A percentile compares a stretch with the other conserved stretches of the same genome.
Evolutionary conservation across 2,329 filamentous ascomycete species (phyloP).

Genomic region (Monosporascus sp.): DNA sequence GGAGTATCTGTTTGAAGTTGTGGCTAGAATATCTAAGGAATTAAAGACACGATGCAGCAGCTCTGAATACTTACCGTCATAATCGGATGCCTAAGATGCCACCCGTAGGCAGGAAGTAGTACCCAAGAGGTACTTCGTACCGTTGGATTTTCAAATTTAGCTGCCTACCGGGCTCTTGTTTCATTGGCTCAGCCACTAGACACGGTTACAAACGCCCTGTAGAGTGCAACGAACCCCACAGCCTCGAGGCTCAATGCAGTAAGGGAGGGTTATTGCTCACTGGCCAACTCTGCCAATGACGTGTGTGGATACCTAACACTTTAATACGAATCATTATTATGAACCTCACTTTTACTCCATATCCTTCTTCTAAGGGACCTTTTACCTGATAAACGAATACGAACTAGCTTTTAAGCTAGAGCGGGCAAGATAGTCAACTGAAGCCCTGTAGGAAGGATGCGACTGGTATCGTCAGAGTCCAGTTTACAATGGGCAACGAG

Average conservation of each 20-base stretch:
- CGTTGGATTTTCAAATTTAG: neutral
- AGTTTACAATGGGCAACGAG: conserved; percentile 24
- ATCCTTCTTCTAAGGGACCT: neutral
- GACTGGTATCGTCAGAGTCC: conserved; percentile 1
- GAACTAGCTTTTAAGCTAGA: neutral
- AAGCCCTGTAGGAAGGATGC: conserved; percentile 2
- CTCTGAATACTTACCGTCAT: neutral
- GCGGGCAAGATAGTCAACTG: neutral
- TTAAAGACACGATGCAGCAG: neutral
- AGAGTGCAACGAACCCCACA: neutral
- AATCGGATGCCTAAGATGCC: neutral
- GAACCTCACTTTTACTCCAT: neutral
- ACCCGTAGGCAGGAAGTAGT: neutral
- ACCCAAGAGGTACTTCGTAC: neutral
- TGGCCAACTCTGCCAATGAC: neutral
- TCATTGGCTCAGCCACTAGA: neutral
- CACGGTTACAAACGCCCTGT: neutral
- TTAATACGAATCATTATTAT: neutral
- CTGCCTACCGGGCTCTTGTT: neutral
- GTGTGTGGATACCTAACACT: neutral
- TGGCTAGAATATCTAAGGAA: neutral
- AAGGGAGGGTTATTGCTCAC: too few species aligned
- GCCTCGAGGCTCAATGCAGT: too few species aligned
- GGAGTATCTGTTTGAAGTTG: neutral
- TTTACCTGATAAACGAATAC: neutral